Percentiles rank a stretch among this genome's conserved stretches.
Conservation (phyloP, 257 asterid species). For the Nicotiana obtusifolia region DNA sequence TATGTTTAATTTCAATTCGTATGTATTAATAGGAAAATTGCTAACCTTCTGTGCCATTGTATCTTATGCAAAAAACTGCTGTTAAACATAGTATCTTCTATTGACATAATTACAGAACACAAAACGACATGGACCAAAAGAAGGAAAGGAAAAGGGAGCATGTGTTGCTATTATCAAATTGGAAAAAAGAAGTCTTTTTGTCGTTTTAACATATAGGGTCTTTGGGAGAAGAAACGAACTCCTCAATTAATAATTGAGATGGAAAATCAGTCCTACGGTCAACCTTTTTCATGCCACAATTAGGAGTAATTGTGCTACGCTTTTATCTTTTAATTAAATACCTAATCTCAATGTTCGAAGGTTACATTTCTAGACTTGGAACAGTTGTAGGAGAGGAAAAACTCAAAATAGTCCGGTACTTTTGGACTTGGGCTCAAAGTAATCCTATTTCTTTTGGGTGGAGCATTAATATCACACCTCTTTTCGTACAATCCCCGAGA, state of each 20-base stretch:
- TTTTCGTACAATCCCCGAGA: too few relatives aligned
- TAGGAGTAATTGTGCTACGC: too few relatives aligned
- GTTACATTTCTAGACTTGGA: not conserved
- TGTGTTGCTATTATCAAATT: not conserved
- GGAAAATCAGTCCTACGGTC: too few relatives aligned
- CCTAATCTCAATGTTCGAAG: not conserved
- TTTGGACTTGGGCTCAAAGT: too few relatives aligned
- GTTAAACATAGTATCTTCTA: not conserved
- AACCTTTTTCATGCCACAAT: too few relatives aligned
- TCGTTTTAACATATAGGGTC: not conserved
- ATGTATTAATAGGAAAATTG: not conserved
- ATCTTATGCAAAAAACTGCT: not conserved
- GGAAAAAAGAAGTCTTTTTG: not conserved
- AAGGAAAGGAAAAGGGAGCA: too few relatives aligned
- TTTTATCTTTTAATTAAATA: too few relatives aligned
- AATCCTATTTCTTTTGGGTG: too few relatives aligned
- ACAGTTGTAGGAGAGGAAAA: not conserved
- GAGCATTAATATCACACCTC: too few relatives aligned
- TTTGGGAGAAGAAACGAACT: too few relatives aligned
- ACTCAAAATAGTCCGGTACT: too few relatives aligned
- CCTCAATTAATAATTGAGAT: too few relatives aligned
- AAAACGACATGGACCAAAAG: not conserved
- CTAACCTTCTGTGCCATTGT: not conserved
- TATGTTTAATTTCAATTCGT: not conserved
- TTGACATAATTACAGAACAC: not conserved